phyloP scores from a whole-genome alignment of 164 flowering plant species.

The Tetrastigma voinierianum region DNA sequence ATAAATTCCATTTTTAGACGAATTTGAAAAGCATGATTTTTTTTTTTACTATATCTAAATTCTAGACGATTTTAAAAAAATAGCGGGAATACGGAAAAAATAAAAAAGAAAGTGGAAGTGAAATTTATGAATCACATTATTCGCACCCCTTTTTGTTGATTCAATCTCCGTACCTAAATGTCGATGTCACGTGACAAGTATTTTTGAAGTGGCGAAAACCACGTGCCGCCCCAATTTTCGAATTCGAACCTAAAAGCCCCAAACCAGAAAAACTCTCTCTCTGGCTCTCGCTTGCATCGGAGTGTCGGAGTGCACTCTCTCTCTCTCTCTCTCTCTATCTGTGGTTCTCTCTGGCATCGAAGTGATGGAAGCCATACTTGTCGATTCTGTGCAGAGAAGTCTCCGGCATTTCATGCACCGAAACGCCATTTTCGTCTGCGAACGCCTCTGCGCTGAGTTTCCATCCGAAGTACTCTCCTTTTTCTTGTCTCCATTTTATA shows the following conservation, averaged over 20 bases:
- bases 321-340: slow-evolving; percentile 6
- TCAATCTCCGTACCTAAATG: neutral
- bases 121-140: no score
- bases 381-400: slow-evolving; percentile 74
- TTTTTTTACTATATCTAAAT: no score
- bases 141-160: no score
- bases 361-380: slow-evolving; percentile 68
- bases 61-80: no score
- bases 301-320: no score
- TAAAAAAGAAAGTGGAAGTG: no score
- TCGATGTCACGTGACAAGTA: slow-evolving; percentile 2
- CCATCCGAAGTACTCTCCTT: slow-evolving; percentile 72
- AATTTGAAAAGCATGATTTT: no score
- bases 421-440: slow-evolving; percentile 93
- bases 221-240: slow-evolving; percentile 22
- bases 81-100: no score
- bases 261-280: slow-evolving; percentile 7
- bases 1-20: no score
- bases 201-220: slow-evolving; percentile 15
- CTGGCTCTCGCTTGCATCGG: slow-evolving; percentile 11
- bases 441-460: slow-evolving; percentile 96
- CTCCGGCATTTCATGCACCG: slow-evolving; percentile 70
- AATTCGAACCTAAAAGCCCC: slow-evolving; percentile 22
- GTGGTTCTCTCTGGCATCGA: slow-evolving; percentile 2
- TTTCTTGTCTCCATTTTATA: neutral